A percentile compares a stretch with the other conserved stretches of the same genome.
Conservation (phyloP, 2,329 filamentous ascomycete genomes). For the Torrubiella hemipterigena region DNA sequence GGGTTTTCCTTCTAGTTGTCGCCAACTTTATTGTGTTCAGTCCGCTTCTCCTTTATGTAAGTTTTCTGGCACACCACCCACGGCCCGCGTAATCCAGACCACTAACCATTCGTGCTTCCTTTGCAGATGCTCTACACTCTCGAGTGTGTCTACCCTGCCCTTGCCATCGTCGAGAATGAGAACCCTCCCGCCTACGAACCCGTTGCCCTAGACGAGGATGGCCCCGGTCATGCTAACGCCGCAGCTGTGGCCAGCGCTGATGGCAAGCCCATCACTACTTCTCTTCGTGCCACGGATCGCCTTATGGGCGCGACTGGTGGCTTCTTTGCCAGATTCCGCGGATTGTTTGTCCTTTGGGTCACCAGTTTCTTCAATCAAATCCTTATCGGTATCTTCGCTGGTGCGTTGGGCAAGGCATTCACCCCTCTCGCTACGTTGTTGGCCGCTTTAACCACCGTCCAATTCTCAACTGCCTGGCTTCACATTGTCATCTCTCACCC, state of each 20-base stretch:
- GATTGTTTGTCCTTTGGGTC: slow-evolving; percentile 39
- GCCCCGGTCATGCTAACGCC: slow-evolving; percentile 20
- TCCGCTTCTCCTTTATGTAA: slow-evolving; percentile 25
- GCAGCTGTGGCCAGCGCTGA: slow-evolving; percentile 18
- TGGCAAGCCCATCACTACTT: slow-evolving; percentile 33
- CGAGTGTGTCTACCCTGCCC: slow-evolving; percentile 35
- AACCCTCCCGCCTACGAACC: slow-evolving; percentile 42
- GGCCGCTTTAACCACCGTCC: slow-evolving; percentile 49
- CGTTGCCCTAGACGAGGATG: slow-evolving; percentile 27
- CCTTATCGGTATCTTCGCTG: slow-evolving; percentile 31
- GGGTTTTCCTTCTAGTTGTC: slow-evolving; percentile 19
- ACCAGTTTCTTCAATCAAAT: slow-evolving; percentile 20
- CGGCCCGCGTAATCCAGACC: neutral
- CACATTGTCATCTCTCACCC: slow-evolving; percentile 72
- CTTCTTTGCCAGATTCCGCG: slow-evolving; percentile 56
- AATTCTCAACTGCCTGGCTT: slow-evolving; percentile 67
- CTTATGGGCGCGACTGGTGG: slow-evolving; percentile 53
- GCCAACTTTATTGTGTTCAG: slow-evolving; percentile 27
- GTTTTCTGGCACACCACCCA: slow-evolving; percentile 5
- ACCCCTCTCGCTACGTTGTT: slow-evolving; percentile 40
- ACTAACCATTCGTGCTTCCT: neutral
- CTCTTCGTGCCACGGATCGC: slow-evolving; percentile 36
- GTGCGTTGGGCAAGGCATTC: slow-evolving; percentile 12
- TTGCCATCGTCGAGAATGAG: slow-evolving; percentile 48
- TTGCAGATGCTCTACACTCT: slow-evolving; percentile 39